Evolutionary conservation across 768 basidiomycete genomes (phyloP).

Genomic region (Collybia nuda): DNA sequence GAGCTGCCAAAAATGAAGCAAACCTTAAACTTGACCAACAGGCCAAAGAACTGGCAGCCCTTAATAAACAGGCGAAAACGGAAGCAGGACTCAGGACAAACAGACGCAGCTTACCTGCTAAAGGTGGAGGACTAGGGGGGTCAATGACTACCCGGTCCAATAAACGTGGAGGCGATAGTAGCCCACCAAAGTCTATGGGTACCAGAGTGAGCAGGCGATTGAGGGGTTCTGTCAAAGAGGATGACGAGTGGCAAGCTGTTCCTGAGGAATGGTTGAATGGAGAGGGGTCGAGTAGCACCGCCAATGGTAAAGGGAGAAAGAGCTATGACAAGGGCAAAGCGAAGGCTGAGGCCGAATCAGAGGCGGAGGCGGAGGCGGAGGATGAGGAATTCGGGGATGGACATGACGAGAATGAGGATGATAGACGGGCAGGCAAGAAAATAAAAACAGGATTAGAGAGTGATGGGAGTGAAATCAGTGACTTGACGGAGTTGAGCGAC

Average conservation of each 20-base stretch:
- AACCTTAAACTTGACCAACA: conserved; percentile 69
- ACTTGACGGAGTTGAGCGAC: conserved; percentile 73
- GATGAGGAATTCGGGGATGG: conserved; percentile 26
- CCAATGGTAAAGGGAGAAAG: conserved; percentile 9
- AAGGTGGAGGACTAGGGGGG: neutral
- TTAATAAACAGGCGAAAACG: conserved; percentile 49
- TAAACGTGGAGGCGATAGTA: conserved; percentile 8
- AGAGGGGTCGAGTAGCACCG: neutral
- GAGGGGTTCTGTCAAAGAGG: conserved; percentile 52
- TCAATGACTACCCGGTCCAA: neutral
- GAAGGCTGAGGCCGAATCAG: neutral
- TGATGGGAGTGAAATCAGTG: conserved; percentile 65
- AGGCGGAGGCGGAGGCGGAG: neutral
- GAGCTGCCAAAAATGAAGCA: conserved; percentile 71
- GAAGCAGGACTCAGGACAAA: conserved; percentile 11
- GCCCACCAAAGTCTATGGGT: conserved; percentile 39
- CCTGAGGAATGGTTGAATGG: conserved; percentile 71
- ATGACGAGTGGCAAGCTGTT: conserved; percentile 72
- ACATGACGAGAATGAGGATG: conserved; percentile 4
- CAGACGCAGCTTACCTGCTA: conserved; percentile 2
- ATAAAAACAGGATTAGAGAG: conserved; percentile 60
- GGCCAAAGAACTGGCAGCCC: conserved; percentile 64
- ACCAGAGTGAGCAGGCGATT: conserved; percentile 69
- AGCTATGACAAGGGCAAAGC: conserved; percentile 6
- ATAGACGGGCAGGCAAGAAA: conserved; percentile 7